Evolutionary conservation across 495 filamentous ascomycete species (phyloP).

Genomic region (Echria macrotheca): DNA sequence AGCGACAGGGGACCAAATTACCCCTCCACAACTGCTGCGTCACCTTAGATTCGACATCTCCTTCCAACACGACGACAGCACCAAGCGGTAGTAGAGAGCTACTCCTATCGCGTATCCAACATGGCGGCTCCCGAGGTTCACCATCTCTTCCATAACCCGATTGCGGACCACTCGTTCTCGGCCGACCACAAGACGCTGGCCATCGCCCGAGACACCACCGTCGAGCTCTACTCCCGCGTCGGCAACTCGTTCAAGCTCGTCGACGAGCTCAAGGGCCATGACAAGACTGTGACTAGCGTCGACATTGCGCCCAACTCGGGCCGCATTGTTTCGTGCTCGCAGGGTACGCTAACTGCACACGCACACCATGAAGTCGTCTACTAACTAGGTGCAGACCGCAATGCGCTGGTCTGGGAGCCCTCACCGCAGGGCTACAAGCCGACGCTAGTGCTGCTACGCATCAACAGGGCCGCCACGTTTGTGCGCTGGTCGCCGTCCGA

Average conservation of each 20-base stretch:
- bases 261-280: constrained; percentile 91
- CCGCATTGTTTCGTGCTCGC: constrained; percentile 94
- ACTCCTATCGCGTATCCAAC: constrained; percentile 71
- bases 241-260: constrained; percentile 75
- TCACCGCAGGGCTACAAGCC: constrained; percentile 90
- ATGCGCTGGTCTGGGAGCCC: constrained; percentile 96
- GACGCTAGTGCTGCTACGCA: constrained; percentile 91
- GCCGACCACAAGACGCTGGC: constrained; percentile 84
- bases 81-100: constrained; percentile 93
- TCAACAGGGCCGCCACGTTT: constrained; percentile 94
- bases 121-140: constrained; percentile 89
- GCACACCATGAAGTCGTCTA: no score
- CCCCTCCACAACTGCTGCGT: constrained; percentile 7
- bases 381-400: no score
- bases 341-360: constrained; percentile 70
- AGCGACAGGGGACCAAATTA: no score
- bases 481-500: constrained; percentile 97
- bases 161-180: constrained; percentile 97
- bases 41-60: constrained; percentile 6
- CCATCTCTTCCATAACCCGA: constrained; percentile 93
- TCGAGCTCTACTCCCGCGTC: constrained; percentile 77
- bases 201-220: constrained; percentile 81
- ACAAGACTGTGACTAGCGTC: constrained; percentile 92
- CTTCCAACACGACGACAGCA: constrained; percentile 9
- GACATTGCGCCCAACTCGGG: constrained; percentile 89